Evolutionary conservation across 163 green algal genomes (phyloP).

Genomic region (Prototheca wickerhamii): DNA sequence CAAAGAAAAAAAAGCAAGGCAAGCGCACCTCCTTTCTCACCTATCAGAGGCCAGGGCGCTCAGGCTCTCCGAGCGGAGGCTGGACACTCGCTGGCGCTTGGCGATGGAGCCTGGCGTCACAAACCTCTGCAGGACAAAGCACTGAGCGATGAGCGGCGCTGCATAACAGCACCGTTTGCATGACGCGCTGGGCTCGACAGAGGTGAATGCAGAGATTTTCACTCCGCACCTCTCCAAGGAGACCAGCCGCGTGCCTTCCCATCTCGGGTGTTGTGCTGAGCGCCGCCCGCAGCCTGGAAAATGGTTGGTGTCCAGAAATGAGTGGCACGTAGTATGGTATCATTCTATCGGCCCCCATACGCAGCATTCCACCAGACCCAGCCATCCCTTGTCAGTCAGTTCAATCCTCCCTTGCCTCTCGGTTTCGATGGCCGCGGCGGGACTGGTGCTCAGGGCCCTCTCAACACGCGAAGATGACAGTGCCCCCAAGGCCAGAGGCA

Average conservation of each 20-base stretch:
- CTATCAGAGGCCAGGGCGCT: slow-evolving; percentile 13
- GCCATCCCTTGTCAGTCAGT: too few species aligned
- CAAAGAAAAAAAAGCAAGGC: too few species aligned
- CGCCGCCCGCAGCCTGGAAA: slow-evolving; percentile 20
- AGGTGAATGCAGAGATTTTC: too few species aligned
- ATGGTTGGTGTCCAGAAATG: not conserved
- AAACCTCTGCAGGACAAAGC: slow-evolving; percentile 9
- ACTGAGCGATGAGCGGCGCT: not conserved
- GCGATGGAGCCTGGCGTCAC: slow-evolving; percentile 20
- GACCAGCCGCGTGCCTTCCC: not conserved
- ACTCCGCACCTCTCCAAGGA: slow-evolving; percentile 3
- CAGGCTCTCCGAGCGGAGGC: slow-evolving; percentile 12
- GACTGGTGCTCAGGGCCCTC: not conserved
- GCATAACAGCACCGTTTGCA: too few species aligned
- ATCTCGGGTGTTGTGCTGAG: slow-evolving; percentile 11
- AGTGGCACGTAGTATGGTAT: not conserved
- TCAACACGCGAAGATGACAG: not conserved
- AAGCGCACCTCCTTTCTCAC: too few species aligned
- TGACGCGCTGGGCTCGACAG: too few species aligned
- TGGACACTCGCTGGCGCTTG: not conserved
- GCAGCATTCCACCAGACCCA: too few species aligned
- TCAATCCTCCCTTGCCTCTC: not conserved
- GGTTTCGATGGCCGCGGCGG: not conserved
- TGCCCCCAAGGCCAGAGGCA: not conserved
- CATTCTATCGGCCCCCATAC: too few species aligned